Conservation (phyloP, 345 rosid species). For the Eucalyptus fibrosa region DNA sequence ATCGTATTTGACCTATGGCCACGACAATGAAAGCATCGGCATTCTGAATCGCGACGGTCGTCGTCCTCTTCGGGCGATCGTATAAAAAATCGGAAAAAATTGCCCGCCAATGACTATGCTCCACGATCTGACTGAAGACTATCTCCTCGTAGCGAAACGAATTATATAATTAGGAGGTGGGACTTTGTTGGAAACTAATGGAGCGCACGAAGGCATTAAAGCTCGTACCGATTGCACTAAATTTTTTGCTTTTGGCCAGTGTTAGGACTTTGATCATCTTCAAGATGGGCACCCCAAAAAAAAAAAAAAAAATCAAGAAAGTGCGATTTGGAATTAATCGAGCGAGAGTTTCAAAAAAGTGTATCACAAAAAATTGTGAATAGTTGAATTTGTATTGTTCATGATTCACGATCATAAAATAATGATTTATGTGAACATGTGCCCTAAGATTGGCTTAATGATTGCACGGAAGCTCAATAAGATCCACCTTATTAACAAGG, state of each 20-base stretch:
- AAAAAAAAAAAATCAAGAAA: not conserved
- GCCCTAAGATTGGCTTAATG: not conserved
- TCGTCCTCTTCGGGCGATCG: not conserved
- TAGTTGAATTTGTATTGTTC: not conserved
- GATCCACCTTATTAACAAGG: not conserved
- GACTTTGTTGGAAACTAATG: not conserved
- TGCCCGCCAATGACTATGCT: not conserved
- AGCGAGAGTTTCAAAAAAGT: not conserved
- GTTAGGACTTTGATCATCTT: not conserved
- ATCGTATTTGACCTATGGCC: not conserved
- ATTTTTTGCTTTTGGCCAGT: not conserved
- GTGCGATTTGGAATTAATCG: not conserved
- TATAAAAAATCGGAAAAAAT: not conserved
- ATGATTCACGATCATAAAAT: accelerated
- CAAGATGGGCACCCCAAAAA: not conserved
- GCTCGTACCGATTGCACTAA: not conserved
- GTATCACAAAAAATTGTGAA: not conserved
- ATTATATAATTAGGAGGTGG: not conserved
- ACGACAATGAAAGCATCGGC: not conserved
- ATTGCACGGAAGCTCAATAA: not conserved
- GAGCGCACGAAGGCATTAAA: not conserved
- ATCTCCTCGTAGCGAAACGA: not conserved
- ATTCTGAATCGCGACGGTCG: not conserved
- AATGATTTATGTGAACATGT: too few species aligned
- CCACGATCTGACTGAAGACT: not conserved